Conservation (phyloP, 139 green algal species). For the Chlamydomonas incerta region DNA sequence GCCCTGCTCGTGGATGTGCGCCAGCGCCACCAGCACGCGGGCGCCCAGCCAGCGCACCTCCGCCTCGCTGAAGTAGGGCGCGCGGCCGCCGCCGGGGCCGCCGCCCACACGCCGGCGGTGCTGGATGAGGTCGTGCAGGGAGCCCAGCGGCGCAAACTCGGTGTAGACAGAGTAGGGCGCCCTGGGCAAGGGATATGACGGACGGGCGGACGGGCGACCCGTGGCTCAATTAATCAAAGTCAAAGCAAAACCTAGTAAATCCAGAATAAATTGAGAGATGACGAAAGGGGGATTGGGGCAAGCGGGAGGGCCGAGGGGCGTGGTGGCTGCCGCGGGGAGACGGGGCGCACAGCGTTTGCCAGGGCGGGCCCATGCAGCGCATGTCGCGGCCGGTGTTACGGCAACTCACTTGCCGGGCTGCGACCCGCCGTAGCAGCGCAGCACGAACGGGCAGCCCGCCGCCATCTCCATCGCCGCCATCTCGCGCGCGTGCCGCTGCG, state of each 20-base stretch:
- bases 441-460: constrained; percentile 27
- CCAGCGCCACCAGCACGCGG: constrained; percentile 22
- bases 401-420: constrained; percentile 11
- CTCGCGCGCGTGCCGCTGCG: constrained; percentile 10
- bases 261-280: no score
- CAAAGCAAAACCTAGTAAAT: no score
- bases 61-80: not conserved
- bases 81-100: not conserved
- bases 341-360: no score
- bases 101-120: not conserved
- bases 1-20: constrained; percentile 11
- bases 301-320: no score
- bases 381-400: no score
- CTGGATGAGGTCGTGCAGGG: constrained; percentile 36
- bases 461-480: constrained; percentile 33
- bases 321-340: no score
- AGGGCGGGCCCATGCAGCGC: no score
- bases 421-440: constrained; percentile 23
- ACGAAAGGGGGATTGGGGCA: no score
- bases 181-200: not conserved
- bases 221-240: no score
- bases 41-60: constrained; percentile 37
- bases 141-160: constrained; percentile 35
- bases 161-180: constrained; percentile 31
- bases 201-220: not conserved